phyloP scores from a whole-genome alignment of 2,329 filamentous ascomycete genomes.

The Diaporthe vaccinii region DNA sequence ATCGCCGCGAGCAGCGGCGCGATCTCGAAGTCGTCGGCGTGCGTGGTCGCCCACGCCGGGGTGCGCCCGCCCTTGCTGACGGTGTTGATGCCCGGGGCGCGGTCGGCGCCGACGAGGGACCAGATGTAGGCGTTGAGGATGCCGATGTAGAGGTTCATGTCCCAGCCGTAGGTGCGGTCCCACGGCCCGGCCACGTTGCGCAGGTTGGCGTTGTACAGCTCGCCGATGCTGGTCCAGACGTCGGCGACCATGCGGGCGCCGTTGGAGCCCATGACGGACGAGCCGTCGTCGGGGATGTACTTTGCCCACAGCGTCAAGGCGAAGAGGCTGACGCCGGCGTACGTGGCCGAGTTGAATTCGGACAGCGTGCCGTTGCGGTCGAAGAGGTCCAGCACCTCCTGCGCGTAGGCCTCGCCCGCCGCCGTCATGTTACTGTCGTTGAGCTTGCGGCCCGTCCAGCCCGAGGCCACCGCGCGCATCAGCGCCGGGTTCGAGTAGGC shows the following conservation, averaged over 20 bases:
- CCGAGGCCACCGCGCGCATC: slow-evolving; percentile 73
- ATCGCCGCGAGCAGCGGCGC: slow-evolving; percentile 69
- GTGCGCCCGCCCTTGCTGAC: slow-evolving; percentile 44
- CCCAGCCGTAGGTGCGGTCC: slow-evolving; percentile 74
- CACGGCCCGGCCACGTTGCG: slow-evolving; percentile 74
- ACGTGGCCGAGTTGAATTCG: slow-evolving; percentile 74
- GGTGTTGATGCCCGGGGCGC: slow-evolving; percentile 51
- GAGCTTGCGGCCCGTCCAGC: slow-evolving; percentile 69
- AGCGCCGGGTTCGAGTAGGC: slow-evolving; percentile 71
- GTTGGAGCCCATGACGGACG: slow-evolving; percentile 66
- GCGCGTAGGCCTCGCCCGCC: slow-evolving; percentile 68
- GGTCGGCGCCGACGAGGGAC: slow-evolving; percentile 66
- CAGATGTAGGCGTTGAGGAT: slow-evolving; percentile 72
- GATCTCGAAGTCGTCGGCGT: slow-evolving; percentile 71
- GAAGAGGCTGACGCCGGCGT: slow-evolving; percentile 72
- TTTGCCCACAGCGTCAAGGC: slow-evolving; percentile 71
- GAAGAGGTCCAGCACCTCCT: slow-evolving; percentile 70
- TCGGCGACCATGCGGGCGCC: slow-evolving; percentile 64
- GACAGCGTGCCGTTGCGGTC: slow-evolving; percentile 68
- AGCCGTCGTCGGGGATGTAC: slow-evolving; percentile 61
- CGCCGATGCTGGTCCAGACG: slow-evolving; percentile 65
- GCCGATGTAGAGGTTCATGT: slow-evolving; percentile 73
- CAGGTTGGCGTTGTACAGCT: slow-evolving; percentile 70
- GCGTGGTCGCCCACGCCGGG: slow-evolving; percentile 65
- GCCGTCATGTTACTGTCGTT: slow-evolving; percentile 71